A percentile compares a stretch with the other conserved stretches of the same genome.
These are phyloP conservation scores for Turnera subulata DNA, from an alignment of 345 rosid genomes.

Conservation along the genomic window DNA sequence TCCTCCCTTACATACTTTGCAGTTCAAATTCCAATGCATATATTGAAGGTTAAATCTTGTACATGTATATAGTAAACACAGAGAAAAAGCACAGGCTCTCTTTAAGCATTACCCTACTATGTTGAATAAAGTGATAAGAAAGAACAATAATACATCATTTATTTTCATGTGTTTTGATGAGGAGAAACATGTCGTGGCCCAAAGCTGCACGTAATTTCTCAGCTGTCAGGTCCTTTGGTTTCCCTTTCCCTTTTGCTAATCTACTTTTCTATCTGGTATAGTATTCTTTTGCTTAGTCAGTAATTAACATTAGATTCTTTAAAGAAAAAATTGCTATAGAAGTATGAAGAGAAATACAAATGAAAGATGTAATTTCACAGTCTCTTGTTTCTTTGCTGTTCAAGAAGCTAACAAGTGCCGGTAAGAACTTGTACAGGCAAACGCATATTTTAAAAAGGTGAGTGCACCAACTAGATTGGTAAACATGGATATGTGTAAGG, in stretches of 20 bases:
- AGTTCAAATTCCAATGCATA: too few species aligned
- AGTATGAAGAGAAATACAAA: not conserved
- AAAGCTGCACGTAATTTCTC: not conserved
- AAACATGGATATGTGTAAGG: not conserved
- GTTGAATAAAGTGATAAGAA: conserved; percentile 9
- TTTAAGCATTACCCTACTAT: not conserved
- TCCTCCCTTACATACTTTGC: too few species aligned
- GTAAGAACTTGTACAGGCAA: too few species aligned
- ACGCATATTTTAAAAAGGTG: too few species aligned
- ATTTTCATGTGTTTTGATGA: not conserved
- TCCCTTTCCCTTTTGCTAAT: not conserved
- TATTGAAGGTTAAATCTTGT: not conserved
- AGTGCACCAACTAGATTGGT: not conserved
- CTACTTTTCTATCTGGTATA: too few species aligned
- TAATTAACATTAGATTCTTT: too few species aligned
- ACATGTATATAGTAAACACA: not conserved
- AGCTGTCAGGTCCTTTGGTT: not conserved
- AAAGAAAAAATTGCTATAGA: not conserved
- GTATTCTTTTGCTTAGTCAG: too few species aligned
- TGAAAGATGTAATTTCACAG: not conserved
- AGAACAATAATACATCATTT: not conserved
- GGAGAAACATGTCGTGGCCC: not conserved
- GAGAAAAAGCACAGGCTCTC: not conserved
- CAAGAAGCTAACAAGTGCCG: not conserved
- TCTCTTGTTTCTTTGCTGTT: not conserved